These are phyloP conservation scores for Daldinia sp. DNA, from an alignment of 2,329 filamentous ascomycete species.

Conservation along the genomic window DNA sequence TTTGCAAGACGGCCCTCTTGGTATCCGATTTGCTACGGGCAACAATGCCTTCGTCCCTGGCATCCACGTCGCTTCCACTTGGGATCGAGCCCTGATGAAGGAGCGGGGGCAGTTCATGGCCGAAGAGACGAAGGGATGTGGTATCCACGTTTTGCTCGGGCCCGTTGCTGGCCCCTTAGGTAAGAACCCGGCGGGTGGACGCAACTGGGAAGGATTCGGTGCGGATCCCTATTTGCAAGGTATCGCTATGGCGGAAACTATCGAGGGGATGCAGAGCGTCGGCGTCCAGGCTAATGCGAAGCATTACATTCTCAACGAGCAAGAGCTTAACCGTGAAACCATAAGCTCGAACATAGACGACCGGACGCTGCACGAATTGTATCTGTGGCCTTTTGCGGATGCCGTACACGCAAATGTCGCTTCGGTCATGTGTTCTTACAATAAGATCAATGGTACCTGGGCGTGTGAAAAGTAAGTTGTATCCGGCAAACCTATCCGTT, in stretches of 20 bases:
- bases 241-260: conserved; percentile 67
- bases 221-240: conserved; percentile 78
- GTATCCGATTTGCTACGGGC: conserved; percentile 74
- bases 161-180: conserved; percentile 80
- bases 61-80: conserved; percentile 80
- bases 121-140: conserved; percentile 72
- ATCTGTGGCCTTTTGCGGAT: conserved; percentile 74
- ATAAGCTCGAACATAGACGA: conserved; percentile 68
- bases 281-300: conserved; percentile 63
- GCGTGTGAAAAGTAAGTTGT: conserved; percentile 64
- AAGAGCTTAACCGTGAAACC: conserved; percentile 66
- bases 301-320: conserved; percentile 75
- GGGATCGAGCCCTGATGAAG: conserved; percentile 79
- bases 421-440: conserved; percentile 77
- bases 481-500: not conserved
- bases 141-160: conserved; percentile 77
- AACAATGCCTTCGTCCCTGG: conserved; percentile 82
- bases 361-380: conserved; percentile 72
- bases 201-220: conserved; percentile 87
- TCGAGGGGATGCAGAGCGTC: conserved; percentile 63
- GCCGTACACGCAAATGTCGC: conserved; percentile 71
- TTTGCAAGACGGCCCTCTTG: conserved; percentile 82
- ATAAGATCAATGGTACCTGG: conserved; percentile 74
- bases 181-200: conserved; percentile 74
- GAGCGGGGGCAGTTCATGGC: conserved; percentile 74